phyloP scores from a whole-genome alignment of 116 monocot species.

The Iris pallida region DNA sequence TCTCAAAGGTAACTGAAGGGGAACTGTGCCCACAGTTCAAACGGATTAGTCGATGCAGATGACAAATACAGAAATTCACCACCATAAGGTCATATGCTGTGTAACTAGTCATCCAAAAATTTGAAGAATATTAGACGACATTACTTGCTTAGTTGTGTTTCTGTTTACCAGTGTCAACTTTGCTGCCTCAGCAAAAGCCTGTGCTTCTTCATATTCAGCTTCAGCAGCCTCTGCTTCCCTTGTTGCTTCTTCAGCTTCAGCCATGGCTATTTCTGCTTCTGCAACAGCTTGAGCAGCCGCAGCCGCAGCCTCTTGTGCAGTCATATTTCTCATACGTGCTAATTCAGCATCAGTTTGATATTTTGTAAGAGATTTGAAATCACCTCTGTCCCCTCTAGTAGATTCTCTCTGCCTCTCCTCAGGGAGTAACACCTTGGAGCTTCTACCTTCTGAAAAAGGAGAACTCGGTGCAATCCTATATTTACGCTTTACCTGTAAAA shows the following conservation, averaged over 20 bases:
- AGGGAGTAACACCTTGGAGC: conserved; percentile 19
- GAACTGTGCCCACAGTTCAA: too few species aligned
- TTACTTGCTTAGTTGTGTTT: conserved; percentile 14
- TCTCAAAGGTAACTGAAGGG: too few species aligned
- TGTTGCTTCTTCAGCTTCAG: conserved; percentile 82
- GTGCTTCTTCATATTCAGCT: conserved; percentile 83
- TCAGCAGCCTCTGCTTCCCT: conserved; percentile 82
- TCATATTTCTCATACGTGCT: conserved; percentile 57
- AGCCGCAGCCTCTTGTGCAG: conserved; percentile 56
- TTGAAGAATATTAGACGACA: not conserved
- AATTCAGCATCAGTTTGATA: conserved; percentile 64
- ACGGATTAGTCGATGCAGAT: too few species aligned
- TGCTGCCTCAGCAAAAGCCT: conserved; percentile 87
- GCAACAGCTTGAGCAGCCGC: conserved; percentile 84
- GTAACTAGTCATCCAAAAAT: not conserved
- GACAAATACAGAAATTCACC: too few species aligned
- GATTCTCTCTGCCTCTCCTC: conserved; percentile 41
- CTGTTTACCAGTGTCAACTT: conserved; percentile 42
- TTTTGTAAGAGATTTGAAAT: conserved; percentile 36
- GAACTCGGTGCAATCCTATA: conserved; percentile 72
- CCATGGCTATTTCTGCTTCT: conserved; percentile 81
- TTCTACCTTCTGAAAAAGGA: conserved; percentile 29
- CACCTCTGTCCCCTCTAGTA: conserved; percentile 26
- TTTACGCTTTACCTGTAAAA: conserved; percentile 72
- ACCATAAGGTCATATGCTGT: too few species aligned